Percentiles rank a stretch among this genome's conserved stretches.
phyloP scores from a whole-genome alignment of 1,139 yeast genomes.

The Yamadazyma oceani region DNA sequence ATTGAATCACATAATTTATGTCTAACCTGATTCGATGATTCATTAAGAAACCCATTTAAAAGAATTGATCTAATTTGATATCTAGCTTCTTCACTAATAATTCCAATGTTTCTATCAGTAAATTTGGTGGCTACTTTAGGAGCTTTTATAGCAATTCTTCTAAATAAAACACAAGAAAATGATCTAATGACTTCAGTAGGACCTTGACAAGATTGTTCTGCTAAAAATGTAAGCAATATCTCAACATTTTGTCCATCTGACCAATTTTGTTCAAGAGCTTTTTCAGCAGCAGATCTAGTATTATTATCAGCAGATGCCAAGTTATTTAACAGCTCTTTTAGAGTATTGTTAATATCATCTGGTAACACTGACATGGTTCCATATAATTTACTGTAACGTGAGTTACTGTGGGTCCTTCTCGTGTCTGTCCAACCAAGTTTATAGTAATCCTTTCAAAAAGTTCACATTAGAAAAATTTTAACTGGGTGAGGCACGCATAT shows the following conservation, averaged over 20 bases:
- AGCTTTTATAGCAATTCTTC: conserved; percentile 81
- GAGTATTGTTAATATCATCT: conserved; percentile 55
- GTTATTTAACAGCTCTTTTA: conserved; percentile 61
- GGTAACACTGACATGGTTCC: conserved; percentile 57
- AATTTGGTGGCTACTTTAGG: conserved; percentile 63
- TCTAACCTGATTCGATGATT: conserved; percentile 68
- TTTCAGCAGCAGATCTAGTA: conserved; percentile 77
- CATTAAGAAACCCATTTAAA: conserved; percentile 69
- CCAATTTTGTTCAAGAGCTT: conserved; percentile 74
- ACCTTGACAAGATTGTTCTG: conserved; percentile 73
- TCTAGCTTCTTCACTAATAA: conserved; percentile 57
- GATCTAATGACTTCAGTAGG: conserved; percentile 55
- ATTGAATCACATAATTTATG: conserved; percentile 94
- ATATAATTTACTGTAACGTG: too few species aligned
- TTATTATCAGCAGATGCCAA: conserved; percentile 78
- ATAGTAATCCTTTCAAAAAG: too few species aligned
- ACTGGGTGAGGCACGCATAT: conserved; percentile 4
- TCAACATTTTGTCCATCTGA: conserved; percentile 58
- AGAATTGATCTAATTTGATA: conserved; percentile 64
- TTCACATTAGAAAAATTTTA: conserved; percentile 6
- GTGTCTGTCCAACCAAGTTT: too few species aligned
- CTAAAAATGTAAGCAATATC: conserved; percentile 70
- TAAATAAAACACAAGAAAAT: conserved; percentile 82
- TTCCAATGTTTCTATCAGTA: conserved; percentile 77
- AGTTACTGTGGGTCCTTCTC: too few species aligned